Percentiles rank a stretch among this genome's conserved stretches.
These are phyloP conservation scores for Pseudogymnoascus pannorum DNA, from an alignment of 2,329 filamentous ascomycete species.

Conservation along the genomic window DNA sequence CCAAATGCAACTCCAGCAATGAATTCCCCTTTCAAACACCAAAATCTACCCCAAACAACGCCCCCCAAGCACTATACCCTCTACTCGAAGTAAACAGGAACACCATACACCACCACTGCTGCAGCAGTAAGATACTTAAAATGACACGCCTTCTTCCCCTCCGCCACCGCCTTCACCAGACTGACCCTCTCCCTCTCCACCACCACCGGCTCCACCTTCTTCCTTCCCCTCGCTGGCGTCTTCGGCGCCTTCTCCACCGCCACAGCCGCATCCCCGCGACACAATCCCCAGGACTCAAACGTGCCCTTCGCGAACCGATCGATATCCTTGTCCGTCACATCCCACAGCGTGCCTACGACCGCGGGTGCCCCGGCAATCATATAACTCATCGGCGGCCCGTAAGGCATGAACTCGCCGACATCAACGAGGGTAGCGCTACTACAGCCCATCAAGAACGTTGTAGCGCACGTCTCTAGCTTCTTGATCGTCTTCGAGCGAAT, in stretches of 20 bases:
- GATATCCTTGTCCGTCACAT: constrained; percentile 95
- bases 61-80: neutral
- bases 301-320: constrained; percentile 78
- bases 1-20: too few species aligned
- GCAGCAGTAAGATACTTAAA: constrained; percentile 90
- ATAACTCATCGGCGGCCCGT: constrained; percentile 85
- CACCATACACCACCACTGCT: constrained; percentile 87
- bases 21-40: too few species aligned
- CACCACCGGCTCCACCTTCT: constrained; percentile 23
- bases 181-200: constrained; percentile 37
- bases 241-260: constrained; percentile 25
- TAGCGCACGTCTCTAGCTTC: constrained; percentile 68
- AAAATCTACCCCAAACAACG: too few species aligned
- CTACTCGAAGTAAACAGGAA: constrained; percentile 71
- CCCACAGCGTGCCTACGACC: constrained; percentile 89
- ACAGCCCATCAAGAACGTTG: constrained; percentile 89
- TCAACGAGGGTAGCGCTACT: constrained; percentile 75
- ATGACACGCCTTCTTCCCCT: constrained; percentile 70
- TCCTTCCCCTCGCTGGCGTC: constrained; percentile 27
- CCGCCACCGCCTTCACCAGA: constrained; percentile 74
- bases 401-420: constrained; percentile 82
- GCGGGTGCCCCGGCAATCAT: constrained; percentile 81
- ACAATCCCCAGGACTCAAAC: constrained; percentile 81
- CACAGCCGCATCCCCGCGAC: constrained; percentile 18
- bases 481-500: constrained; percentile 79